phyloP scores from a whole-genome alignment of 768 basidiomycete species.

The Boletus rubroflammeus region DNA sequence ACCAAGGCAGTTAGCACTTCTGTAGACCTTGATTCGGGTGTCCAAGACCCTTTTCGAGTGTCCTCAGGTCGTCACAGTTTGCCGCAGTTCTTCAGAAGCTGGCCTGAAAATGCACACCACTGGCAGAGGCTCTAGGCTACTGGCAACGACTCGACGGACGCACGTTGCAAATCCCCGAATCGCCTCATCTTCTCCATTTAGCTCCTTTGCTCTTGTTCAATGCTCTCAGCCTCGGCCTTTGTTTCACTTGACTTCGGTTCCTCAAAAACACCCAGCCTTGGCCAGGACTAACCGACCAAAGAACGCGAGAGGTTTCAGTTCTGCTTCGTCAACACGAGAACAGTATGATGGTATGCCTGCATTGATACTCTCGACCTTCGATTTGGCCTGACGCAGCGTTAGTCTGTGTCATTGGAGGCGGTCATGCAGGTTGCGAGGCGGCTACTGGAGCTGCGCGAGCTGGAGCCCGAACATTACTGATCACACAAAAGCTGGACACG shows the following conservation, averaged over 20 bases:
- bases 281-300: neutral
- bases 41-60: neutral
- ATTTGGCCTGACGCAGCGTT: conserved; percentile 34
- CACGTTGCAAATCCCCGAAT: neutral
- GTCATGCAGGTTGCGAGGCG: conserved; percentile 92
- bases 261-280: neutral
- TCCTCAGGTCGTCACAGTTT: neutral
- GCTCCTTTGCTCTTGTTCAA: neutral
- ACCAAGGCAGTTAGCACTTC: neutral
- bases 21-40: neutral
- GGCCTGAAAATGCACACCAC: conserved; percentile 1
- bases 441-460: conserved; percentile 82
- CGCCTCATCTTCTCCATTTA: neutral
- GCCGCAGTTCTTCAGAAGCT: neutral
- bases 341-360: conserved; percentile 24
- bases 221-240: neutral
- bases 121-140: neutral
- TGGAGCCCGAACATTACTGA: conserved; percentile 73
- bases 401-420: conserved; percentile 88
- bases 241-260: neutral
- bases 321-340: neutral
- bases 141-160: conserved; percentile 7
- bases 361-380: conserved; percentile 17
- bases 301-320: neutral
- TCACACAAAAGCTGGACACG: conserved; percentile 79